Base-by-base conservation (phyloP, 371 early-diverging fungal species). In the Entomophthora muscae region DNA sequence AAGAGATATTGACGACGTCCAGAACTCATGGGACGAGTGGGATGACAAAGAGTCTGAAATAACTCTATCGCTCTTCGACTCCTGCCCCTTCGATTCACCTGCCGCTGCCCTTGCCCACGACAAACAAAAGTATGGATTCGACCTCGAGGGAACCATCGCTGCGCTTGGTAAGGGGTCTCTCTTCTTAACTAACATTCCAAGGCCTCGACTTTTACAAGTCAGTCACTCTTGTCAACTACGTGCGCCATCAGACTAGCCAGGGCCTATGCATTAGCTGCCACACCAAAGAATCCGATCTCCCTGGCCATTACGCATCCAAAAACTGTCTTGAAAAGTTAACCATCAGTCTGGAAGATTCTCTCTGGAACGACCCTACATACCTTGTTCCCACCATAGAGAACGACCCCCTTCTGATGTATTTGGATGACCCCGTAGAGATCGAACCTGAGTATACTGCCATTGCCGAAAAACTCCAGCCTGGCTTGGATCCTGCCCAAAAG, bases 171-270 rank as follows among this genome's bases (percentile, higher is more conserved):
- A 64, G 33, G 13, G 33, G 31, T 23, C 7, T 52, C 29, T 53
- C 22, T 23, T 51, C 0, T 65, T 57, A 53, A 30, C 56, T 32
- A 27, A 31, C 53, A 57, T 65, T 52, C 33, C 52, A 63, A 74
- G 80, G 68, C 13, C 75, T 92, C 42, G 86, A 89, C 65, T 88
- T 93, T 61, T 92, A 96, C 78, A 80, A 83, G 66, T 80, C 84
- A 1, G 81, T 96, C 57, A 68, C 78, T 7, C 74, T 96, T 64
- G 83, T 96, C 76, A 96, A 96, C 71, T 89, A 81, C 64, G 85
- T 94, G 64, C 87, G 97, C 32, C 76, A 78, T 26, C 82, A 82
- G 66, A 81, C 89, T 1, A 76, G 80, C 13, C 69, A 76, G 0
- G 73, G 69, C 52, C 68, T 72, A 3, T 94, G 95, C 71, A 89